Base-by-base conservation (phyloP, 352 stramenopile species). In the Blastocystis sp. region DNA sequence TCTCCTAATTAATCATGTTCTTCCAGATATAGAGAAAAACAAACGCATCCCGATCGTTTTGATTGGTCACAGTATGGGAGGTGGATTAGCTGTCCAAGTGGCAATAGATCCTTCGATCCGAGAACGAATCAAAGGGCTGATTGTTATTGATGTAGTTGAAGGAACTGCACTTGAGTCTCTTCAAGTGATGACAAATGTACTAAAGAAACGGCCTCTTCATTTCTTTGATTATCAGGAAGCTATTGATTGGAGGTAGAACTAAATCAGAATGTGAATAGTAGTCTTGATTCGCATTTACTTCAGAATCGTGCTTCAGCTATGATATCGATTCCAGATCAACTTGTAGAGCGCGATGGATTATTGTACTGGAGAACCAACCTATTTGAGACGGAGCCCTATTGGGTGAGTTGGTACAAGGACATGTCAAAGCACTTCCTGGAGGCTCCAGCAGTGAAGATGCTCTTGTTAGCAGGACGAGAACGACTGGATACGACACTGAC, bases 141-240 rank as follows among this genome's bases (percentile, higher is more conserved):
- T 95, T 90, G 92, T 95, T 49, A 92, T 95, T 57, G 93, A 95
- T 85, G 93, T 95, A 7, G 93, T 95, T 9, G 93, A 95, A 74
- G 92, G 92, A 58, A 95, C 93, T 6, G 92, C 93, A 4, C 88
- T 95, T 19, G 92, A 92, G n/a, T 94, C 93, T 7, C 89, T 95
- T 12, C 89, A 90, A 57, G 91, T 94, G 89, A 95, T 95, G 93
- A 90, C 93, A 57, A 88, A 89, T 3, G 93, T 95, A 57, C 89
- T 95, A 42, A 88, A 91, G 43, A 92, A 90, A 57, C 90, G 92
- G n/a, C 93, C 93, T 24, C 89, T 85, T 57, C 75, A 86, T 24
- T 95, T 95, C 86, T 88, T 88, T 21, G 92, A 90, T 32, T 88
- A 90, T 54, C 90, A 93, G 3, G 91, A 94, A 67, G 93, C 92